phyloP scores from a whole-genome alignment of 495 filamentous ascomycete species.

The Acidiella bohemica region DNA sequence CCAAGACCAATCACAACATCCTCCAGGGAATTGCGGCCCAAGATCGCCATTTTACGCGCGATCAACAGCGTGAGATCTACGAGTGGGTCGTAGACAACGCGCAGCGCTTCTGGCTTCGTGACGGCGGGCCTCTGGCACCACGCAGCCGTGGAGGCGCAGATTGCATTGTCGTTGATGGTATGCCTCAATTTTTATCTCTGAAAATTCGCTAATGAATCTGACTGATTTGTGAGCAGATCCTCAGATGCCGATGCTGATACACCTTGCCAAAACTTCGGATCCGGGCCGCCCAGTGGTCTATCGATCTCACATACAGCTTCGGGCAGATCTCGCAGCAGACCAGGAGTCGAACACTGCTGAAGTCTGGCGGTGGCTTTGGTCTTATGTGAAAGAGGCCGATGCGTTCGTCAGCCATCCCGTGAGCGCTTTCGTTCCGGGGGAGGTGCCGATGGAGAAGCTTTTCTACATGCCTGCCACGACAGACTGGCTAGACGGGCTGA shows the following conservation, averaged over 20 bases:
- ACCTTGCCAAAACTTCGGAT: constrained; percentile 55
- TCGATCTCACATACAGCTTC: constrained; percentile 73
- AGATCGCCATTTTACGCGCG: constrained; percentile 44
- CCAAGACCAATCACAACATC: constrained; percentile 84
- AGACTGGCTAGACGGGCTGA: constrained; percentile 80
- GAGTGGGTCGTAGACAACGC: constrained; percentile 76
- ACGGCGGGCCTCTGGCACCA: constrained; percentile 53
- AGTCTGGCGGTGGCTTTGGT: constrained; percentile 66
- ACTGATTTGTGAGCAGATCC: constrained; percentile 42
- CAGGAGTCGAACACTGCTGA: constrained; percentile 54
- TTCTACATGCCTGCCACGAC: constrained; percentile 75
- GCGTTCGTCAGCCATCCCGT: constrained; percentile 79
- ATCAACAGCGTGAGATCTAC: constrained; percentile 46
- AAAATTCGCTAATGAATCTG: neutral
- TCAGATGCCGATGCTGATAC: constrained; percentile 74
- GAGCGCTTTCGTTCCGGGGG: constrained; percentile 55
- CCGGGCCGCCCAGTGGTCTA: constrained; percentile 68
- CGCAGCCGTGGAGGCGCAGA: constrained; percentile 62
- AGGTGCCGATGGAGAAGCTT: constrained; percentile 52
- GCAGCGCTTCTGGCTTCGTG: constrained; percentile 57
- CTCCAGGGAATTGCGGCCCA: constrained; percentile 67
- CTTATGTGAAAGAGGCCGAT: constrained; percentile 54
- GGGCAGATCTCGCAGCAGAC: constrained; percentile 55
- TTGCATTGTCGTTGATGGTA: constrained; percentile 54
- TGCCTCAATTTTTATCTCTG: neutral